A percentile compares a stretch with the other conserved stretches of the same genome.
These are phyloP conservation scores for Lolium multiflorum DNA, from an alignment of 176 grass and related monocot genomes.

Conservation along the genomic window DNA sequence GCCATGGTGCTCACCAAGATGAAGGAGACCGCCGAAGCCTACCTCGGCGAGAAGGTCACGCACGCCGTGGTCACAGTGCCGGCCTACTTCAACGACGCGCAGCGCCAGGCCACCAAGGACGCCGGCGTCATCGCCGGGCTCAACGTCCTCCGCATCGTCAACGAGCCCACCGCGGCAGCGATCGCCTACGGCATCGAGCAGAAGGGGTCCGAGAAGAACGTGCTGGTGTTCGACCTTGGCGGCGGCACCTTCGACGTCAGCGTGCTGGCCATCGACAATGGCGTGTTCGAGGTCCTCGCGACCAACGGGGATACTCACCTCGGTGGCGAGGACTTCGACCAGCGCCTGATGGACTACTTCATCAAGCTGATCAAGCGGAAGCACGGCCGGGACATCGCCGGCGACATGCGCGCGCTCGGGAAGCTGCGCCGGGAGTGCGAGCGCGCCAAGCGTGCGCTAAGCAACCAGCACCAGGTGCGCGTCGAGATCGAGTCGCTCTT, in stretches of 20 bases:
- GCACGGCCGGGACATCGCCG: conserved; percentile 15
- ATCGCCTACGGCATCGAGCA: conserved; percentile 87
- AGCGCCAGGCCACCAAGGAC: conserved; percentile 92
- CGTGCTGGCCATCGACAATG: conserved; percentile 23
- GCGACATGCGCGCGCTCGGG: conserved; percentile 18
- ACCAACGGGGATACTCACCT: conserved; percentile 19
- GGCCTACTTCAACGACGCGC: conserved; percentile 90
- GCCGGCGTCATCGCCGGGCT: conserved; percentile 80
- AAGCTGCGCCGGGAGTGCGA: conserved; percentile 9
- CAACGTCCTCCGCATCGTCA: conserved; percentile 89
- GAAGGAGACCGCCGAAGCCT: conserved; percentile 32
- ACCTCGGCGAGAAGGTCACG: conserved; percentile 30
- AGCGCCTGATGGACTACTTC: conserved; percentile 11
- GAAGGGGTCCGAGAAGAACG: conserved; percentile 39
- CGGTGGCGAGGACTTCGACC: conserved; percentile 12
- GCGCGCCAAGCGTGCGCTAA: background rate
- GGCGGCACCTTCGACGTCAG: conserved; percentile 14
- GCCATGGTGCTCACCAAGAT: conserved; percentile 37
- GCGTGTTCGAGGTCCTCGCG: conserved; percentile 7
- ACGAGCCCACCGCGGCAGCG: conserved; percentile 83
- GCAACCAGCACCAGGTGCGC: conserved; percentile 12
- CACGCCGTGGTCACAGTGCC: conserved; percentile 65
- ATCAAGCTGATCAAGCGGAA: conserved; percentile 14
- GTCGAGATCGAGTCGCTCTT: conserved; percentile 17
- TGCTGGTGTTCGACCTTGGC: conserved; percentile 1